phyloP scores from a whole-genome alignment of 371 early-diverging fungal species.

The Entomophthora muscae region DNA sequence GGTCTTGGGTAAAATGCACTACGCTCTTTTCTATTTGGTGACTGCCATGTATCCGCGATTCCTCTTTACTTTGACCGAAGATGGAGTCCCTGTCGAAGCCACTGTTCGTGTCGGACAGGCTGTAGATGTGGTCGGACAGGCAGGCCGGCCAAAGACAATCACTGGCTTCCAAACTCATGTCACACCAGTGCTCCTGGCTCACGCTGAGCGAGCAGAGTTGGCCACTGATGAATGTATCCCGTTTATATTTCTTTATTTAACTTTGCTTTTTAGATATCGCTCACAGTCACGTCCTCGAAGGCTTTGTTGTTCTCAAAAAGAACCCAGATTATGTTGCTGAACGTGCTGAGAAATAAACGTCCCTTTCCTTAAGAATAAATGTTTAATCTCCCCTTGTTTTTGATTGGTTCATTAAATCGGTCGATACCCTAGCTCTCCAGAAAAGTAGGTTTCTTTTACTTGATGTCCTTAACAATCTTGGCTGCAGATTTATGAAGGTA shows the following conservation, averaged over 20 bases:
- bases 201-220: conserved; percentile 93
- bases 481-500: too few relatives aligned
- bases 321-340: conserved; percentile 76
- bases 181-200: conserved; percentile 92
- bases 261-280: conserved; percentile 28
- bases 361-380: too few relatives aligned
- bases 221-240: conserved; percentile 91
- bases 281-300: conserved; percentile 71
- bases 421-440: too few relatives aligned
- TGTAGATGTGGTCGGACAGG: conserved; percentile 98
- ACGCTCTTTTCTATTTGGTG: conserved; percentile 81
- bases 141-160: conserved; percentile 96
- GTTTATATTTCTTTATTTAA: background rate
- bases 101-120: conserved; percentile 97
- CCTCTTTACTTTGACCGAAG: conserved; percentile 83
- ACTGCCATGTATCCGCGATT: conserved; percentile 94
- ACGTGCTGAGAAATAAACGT: conserved; percentile 1
- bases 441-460: too few relatives aligned
- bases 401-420: too few relatives aligned
- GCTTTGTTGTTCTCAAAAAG: conserved; percentile 86
- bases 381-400: too few relatives aligned
- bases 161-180: conserved; percentile 97
- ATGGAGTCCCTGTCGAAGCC: conserved; percentile 53
- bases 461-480: too few relatives aligned
- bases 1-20: conserved; percentile 30